Evolutionary conservation across 2,329 filamentous ascomycete species (phyloP).

Genomic region (Sporothrix schenckii): DNA sequence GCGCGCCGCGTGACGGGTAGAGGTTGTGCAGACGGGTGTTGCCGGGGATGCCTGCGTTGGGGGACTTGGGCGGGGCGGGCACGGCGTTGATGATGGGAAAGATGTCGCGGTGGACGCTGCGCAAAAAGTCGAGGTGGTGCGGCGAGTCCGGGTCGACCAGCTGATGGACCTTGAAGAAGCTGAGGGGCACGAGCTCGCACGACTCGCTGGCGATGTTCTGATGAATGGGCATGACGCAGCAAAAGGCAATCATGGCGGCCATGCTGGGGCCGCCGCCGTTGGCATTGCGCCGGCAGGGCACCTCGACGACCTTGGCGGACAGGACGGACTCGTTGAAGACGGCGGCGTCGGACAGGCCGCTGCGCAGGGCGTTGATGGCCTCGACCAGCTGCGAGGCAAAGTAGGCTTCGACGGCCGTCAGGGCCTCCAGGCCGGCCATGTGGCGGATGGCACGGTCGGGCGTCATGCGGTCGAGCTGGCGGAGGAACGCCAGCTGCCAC

Average conservation of each 20-base stretch:
- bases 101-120: conserved; percentile 32
- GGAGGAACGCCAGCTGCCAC: conserved; percentile 59
- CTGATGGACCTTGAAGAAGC: conserved; percentile 52
- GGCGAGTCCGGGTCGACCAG: conserved; percentile 31
- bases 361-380: conserved; percentile 48
- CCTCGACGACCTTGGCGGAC: conserved; percentile 48
- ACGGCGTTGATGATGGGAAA: conserved; percentile 29
- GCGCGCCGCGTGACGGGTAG: background rate
- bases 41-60: background rate
- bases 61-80: background rate
- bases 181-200: conserved; percentile 53
- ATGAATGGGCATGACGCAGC: conserved; percentile 54
- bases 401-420: conserved; percentile 45
- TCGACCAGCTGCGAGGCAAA: conserved; percentile 53
- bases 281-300: conserved; percentile 45
- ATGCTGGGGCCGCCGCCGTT: conserved; percentile 28
- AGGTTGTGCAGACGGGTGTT: conserved; percentile 11
- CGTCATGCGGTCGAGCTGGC: conserved; percentile 52
- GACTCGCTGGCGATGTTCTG: conserved; percentile 49
- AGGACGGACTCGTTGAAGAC: conserved; percentile 53
- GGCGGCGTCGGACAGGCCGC: conserved; percentile 48
- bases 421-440: conserved; percentile 46
- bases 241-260: conserved; percentile 48
- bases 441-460: conserved; percentile 47
- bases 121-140: conserved; percentile 31